Evolutionary conservation across 225 moss, liverwort and hornwort species (phyloP), one percentile per base, ranked within the genome.

Genomic region (Neckera pumila): DNA sequence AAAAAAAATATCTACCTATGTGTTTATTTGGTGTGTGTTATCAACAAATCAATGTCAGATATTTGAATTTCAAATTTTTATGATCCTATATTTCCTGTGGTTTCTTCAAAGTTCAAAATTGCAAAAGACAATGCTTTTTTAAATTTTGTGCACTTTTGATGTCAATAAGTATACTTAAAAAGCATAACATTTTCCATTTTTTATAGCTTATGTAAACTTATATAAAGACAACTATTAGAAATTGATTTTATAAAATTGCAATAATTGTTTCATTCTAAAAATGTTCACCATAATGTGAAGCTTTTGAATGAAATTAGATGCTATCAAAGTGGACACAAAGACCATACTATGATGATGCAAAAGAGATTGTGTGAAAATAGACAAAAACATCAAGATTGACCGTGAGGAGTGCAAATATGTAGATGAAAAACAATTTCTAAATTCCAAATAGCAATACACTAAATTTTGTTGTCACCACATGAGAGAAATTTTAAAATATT

Each of bases 41-140:
- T 77, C 25, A 15, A 77, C 2, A 36, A 36, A 36, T 9, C 34
- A 25, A n/a, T 77, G 64, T 2, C 1, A 2, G 5, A 16, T 25
- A 16, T 25, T 6, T 78, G 16, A 16, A 22, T 54, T 77, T 10
- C 54, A 54, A 78, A n/a, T 25, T 36, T 53, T 36, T 9, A 22
- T 34, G 10, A 77, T 77, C 0, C 0, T 77, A 2, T n/a, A 23
- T 10, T 77, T 36, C 1, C 54, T 0, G 1, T 36, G 15, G 2
- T 1, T 56, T 77, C 25, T 77, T 54, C 16, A 77, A 54, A 77
- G 25, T 77, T 54, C 16, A 77, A 54, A 77, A n/a, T 25, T 54
- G 6, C 1, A 77, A 1, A 25, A 36, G 16, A 14, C 14, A 9
- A 51, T 47, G 47, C 12, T 49, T 8, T 47, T 49, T 49, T 49